phyloP scores from a whole-genome alignment of 495 filamentous ascomycete species.

The Glonium stellatum region DNA sequence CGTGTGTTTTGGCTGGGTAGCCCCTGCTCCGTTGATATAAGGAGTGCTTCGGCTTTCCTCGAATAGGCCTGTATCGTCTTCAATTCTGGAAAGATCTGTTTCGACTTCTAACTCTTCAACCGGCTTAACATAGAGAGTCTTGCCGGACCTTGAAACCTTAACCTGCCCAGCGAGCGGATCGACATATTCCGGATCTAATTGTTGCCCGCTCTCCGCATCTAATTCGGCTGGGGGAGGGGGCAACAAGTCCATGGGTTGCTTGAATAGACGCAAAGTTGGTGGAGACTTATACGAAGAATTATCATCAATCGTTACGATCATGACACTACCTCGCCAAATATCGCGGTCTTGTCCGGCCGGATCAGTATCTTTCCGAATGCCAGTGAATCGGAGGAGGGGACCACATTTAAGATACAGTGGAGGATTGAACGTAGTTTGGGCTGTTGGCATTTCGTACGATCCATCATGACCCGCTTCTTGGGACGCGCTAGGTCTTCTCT shows the following conservation, averaged over 20 bases:
- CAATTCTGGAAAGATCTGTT: slow-evolving; percentile 63
- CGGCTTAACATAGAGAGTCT: slow-evolving; percentile 73
- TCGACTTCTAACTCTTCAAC: slow-evolving; percentile 73
- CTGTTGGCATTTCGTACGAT: slow-evolving; percentile 27
- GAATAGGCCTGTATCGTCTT: slow-evolving; percentile 77
- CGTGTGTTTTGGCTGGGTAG: slow-evolving; percentile 14
- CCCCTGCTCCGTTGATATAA: slow-evolving; percentile 35
- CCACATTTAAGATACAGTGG: slow-evolving; percentile 81
- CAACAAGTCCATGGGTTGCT: slow-evolving; percentile 74
- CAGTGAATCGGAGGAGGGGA: slow-evolving; percentile 80
- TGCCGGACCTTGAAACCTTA: slow-evolving; percentile 72
- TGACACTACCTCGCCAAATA: slow-evolving; percentile 84
- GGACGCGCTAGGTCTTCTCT: slow-evolving; percentile 12
- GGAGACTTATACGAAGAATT: slow-evolving; percentile 71
- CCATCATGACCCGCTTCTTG: slow-evolving; percentile 29
- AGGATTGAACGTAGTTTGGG: slow-evolving; percentile 66
- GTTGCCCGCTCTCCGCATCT: slow-evolving; percentile 50
- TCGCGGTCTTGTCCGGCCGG: slow-evolving; percentile 48
- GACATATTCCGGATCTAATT: slow-evolving; percentile 71
- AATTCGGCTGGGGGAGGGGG: slow-evolving; percentile 72
- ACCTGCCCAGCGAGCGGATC: slow-evolving; percentile 83
- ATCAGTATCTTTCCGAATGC: slow-evolving; percentile 54
- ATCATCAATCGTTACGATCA: slow-evolving; percentile 85
- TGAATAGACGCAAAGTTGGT: slow-evolving; percentile 74
- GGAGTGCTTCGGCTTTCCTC: slow-evolving; percentile 44